A percentile compares a stretch with the other conserved stretches of the same genome.
Conservation (phyloP, 2,329 filamentous ascomycete genomes). For the Beauveria rudraprayagi region DNA sequence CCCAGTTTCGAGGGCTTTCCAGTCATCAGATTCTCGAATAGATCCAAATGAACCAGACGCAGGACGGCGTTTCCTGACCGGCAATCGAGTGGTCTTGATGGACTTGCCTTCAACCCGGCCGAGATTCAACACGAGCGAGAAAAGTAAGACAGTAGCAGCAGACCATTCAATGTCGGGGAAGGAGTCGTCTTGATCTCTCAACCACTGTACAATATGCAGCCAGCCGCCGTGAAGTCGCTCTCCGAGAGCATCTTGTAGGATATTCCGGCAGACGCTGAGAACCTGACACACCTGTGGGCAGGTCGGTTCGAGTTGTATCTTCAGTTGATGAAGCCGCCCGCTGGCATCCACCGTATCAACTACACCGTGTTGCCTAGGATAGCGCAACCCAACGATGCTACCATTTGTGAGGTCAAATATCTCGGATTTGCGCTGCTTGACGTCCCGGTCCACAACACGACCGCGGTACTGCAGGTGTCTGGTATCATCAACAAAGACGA, state of each 20-base stretch:
- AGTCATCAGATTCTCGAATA: constrained; percentile 33
- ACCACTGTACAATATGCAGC: constrained; percentile 69
- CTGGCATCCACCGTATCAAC: constrained; percentile 60
- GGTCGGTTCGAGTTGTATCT: constrained; percentile 58
- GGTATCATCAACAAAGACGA: constrained; percentile 51
- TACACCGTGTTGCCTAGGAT: constrained; percentile 50
- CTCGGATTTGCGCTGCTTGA: constrained; percentile 35
- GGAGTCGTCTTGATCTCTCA: constrained; percentile 39
- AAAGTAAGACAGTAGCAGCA: constrained; percentile 53
- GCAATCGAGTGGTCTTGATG: constrained; percentile 19
- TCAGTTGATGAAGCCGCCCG: constrained; percentile 55
- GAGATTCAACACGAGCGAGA: constrained; percentile 56
- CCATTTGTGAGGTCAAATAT: constrained; percentile 39
- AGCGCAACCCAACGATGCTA: constrained; percentile 46
- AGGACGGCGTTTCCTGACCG: constrained; percentile 24
- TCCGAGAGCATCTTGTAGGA: constrained; percentile 50
- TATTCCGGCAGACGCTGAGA: constrained; percentile 54
- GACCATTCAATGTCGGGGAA: constrained; percentile 59
- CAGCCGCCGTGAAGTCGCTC: constrained; percentile 60
- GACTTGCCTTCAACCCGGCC: constrained; percentile 28
- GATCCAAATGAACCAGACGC: constrained; percentile 29
- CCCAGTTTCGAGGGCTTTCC: constrained; percentile 38
- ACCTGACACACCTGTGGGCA: constrained; percentile 54
- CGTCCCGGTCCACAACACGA: constrained; percentile 44
- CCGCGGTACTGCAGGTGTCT: constrained; percentile 50